phyloP scores from a whole-genome alignment of 805 yeast species.

The Saturnispora sanitii region DNA sequence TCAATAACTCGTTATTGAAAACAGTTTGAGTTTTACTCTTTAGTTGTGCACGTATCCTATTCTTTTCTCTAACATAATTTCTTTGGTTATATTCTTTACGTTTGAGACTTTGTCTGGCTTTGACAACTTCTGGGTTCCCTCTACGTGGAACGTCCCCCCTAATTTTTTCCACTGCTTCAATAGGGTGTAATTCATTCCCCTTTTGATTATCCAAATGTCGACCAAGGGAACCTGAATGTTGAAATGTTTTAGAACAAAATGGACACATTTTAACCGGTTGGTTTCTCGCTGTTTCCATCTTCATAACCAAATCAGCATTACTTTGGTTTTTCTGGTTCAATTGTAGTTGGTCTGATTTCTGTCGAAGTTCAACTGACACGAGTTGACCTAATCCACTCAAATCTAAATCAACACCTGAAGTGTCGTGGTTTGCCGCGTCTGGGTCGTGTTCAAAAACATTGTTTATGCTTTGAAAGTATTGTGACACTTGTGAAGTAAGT shows the following conservation, averaged over 20 bases:
- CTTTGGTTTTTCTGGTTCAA: not conserved
- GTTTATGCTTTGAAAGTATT: slow-evolving; percentile 21
- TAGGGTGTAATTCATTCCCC: slow-evolving; percentile 44
- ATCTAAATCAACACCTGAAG: slow-evolving; percentile 17
- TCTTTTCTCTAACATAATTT: slow-evolving; percentile 38
- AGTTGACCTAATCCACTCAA: slow-evolving; percentile 6
- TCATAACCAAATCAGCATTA: not conserved
- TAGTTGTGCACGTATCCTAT: slow-evolving; percentile 33
- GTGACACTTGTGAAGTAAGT: slow-evolving; percentile 22
- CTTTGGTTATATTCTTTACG: slow-evolving; percentile 38
- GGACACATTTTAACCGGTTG: slow-evolving; percentile 23
- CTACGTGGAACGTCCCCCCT: slow-evolving; percentile 42
- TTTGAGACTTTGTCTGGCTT: slow-evolving; percentile 30
- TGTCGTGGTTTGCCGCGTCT: slow-evolving; percentile 10
- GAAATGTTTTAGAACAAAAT: slow-evolving; percentile 44
- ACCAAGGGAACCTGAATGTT: slow-evolving; percentile 51
- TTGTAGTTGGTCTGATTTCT: not conserved
- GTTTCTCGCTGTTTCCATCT: not conserved
- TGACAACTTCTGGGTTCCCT: slow-evolving; percentile 36
- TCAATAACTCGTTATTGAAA: slow-evolving; percentile 26
- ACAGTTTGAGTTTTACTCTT: slow-evolving; percentile 36
- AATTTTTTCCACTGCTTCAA: slow-evolving; percentile 35
- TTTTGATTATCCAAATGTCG: slow-evolving; percentile 48
- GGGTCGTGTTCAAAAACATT: slow-evolving; percentile 11
- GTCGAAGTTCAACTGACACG: slow-evolving; percentile 1